Conservation (phyloP, 257 asterid genomes). For the Scutellaria barbata region DNA sequence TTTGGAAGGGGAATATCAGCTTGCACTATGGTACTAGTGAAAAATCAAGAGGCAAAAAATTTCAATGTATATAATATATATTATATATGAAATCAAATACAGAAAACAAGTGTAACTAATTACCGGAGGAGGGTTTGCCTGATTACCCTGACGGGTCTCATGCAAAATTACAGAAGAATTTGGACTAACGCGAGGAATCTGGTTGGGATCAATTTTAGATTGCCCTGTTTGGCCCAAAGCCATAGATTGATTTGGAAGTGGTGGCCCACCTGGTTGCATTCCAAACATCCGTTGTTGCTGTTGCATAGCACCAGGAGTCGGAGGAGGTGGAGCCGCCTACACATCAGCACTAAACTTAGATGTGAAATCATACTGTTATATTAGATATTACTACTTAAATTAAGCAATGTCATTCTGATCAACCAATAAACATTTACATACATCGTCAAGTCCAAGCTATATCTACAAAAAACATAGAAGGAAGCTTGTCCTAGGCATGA, state of each 20-base stretch:
- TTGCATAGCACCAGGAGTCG: constrained; percentile 63
- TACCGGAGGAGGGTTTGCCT: constrained; percentile 99
- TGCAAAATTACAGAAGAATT: constrained; percentile 69
- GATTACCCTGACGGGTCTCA: constrained; percentile 96
- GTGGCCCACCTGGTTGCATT: constrained; percentile 70
- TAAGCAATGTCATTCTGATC: constrained; percentile 2
- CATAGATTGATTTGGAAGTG: constrained; percentile 78
- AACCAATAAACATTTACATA: neutral
- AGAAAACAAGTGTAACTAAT: constrained; percentile 20
- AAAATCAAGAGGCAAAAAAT: constrained; percentile 29
- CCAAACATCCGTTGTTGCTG: constrained; percentile 85
- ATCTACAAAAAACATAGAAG: no score
- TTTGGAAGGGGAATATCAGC: constrained; percentile 14
- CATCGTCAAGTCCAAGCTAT: no score
- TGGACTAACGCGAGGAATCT: constrained; percentile 88
- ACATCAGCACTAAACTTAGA: constrained; percentile 38
- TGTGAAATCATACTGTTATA: constrained; percentile 15
- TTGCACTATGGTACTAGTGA: constrained; percentile 22
- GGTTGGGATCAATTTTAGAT: constrained; percentile 94
- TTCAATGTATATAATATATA: neutral
- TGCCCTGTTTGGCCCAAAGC: constrained; percentile 74
- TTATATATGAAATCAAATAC: neutral
- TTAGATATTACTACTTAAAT: constrained; percentile 10
- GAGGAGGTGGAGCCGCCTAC: constrained; percentile 77
- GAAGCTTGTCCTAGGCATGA: no score